Conservation (phyloP, 2,329 filamentous ascomycete genomes). For the Emergomyces orientalis region DNA sequence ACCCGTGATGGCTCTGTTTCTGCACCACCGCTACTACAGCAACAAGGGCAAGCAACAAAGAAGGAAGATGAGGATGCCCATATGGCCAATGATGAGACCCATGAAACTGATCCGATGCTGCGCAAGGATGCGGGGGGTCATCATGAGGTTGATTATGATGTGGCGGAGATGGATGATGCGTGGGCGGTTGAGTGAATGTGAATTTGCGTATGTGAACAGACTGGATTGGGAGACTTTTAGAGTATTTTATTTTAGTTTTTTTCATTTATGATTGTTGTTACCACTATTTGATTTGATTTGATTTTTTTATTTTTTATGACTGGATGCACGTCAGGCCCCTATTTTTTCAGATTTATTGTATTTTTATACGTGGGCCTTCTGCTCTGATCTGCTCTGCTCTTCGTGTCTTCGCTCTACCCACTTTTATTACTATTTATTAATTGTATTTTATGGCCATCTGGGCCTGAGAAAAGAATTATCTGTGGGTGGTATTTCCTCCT, state of each 20-base stretch:
- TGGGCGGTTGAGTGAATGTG: conserved; percentile 27
- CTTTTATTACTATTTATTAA: no score
- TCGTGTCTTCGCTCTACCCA: not conserved
- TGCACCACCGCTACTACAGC: conserved; percentile 11
- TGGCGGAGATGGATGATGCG: conserved; percentile 41
- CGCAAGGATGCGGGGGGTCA: conserved; percentile 17
- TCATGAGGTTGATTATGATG: conserved; percentile 42
- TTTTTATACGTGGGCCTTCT: no score
- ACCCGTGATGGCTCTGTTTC: conserved; percentile 12
- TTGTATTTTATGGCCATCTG: no score
- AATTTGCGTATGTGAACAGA: not conserved
- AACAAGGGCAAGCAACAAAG: conserved; percentile 15
- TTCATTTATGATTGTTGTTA: no score
- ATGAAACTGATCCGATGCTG: conserved; percentile 16
- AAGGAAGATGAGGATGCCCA: conserved; percentile 25
- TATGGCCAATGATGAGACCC: conserved; percentile 19
- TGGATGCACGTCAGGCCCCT: no score
- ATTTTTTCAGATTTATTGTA: no score
- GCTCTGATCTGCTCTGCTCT: not conserved
- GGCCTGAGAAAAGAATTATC: no score
- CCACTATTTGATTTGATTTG: no score
- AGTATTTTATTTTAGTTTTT: no score
- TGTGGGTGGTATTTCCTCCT: no score
- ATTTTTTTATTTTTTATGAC: no score
- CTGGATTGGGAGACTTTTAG: not conserved